These are phyloP conservation scores for Alnus glutinosa DNA, from an alignment of 306 rosid genomes.

Conservation along the genomic window DNA sequence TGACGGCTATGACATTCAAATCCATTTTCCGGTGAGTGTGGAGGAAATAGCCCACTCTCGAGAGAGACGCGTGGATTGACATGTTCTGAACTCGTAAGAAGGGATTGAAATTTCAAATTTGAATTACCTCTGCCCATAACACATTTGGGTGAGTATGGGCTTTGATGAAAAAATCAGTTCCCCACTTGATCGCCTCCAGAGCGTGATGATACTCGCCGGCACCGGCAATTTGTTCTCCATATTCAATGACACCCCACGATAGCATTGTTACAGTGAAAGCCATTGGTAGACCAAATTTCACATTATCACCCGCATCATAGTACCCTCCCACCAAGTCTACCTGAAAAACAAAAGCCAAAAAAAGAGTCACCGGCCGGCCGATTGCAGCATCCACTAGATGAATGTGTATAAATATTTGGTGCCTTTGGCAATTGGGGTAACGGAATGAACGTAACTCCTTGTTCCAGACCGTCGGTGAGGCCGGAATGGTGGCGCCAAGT, in stretches of 20 bases:
- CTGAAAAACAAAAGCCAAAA: constrained; percentile 30
- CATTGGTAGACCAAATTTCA: constrained; percentile 87
- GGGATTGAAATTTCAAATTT: background rate
- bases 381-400: background rate
- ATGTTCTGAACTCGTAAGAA: background rate
- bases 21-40: constrained; percentile 6
- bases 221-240: constrained; percentile 37
- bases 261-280: constrained; percentile 81
- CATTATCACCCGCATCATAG: constrained; percentile 90
- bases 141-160: constrained; percentile 76
- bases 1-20: constrained; percentile 20
- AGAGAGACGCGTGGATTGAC: constrained; percentile 26
- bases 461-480: constrained; percentile 77
- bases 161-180: constrained; percentile 84
- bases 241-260: constrained; percentile 78
- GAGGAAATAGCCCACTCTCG: constrained; percentile 6
- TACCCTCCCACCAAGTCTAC: constrained; percentile 93
- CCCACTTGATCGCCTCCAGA: constrained; percentile 89
- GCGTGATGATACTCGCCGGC: constrained; percentile 76
- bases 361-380: background rate
- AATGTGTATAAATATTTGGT: background rate
- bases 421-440: background rate
- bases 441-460: constrained; percentile 51
- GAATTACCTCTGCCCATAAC: constrained; percentile 68
- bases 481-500: constrained; percentile 85